Percentiles rank a stretch among this genome's conserved stretches.
These are phyloP conservation scores for Zymoseptoria ardabiliae DNA, from an alignment of 2,329 filamentous ascomycete genomes.

Conservation along the genomic window DNA sequence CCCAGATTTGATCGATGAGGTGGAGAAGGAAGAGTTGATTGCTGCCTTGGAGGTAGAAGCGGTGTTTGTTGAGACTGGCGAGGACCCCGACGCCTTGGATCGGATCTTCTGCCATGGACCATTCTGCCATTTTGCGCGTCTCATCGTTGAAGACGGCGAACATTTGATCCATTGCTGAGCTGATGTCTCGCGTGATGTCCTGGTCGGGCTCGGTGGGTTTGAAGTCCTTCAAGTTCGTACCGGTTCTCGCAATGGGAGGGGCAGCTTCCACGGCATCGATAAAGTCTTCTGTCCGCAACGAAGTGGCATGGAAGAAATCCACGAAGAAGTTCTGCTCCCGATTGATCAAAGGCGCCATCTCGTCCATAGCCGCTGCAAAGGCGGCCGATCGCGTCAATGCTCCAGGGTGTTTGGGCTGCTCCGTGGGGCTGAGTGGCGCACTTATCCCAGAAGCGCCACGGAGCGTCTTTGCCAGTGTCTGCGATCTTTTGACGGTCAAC, in stretches of 20 bases:
- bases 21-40: conserved; percentile 89
- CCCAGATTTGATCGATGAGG: conserved; percentile 66
- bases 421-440: conserved; percentile 53
- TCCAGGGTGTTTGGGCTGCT: conserved; percentile 29
- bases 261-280: conserved; percentile 65
- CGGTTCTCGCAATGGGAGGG: conserved; percentile 59
- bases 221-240: conserved; percentile 64
- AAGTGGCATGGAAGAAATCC: conserved; percentile 95
- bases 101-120: conserved; percentile 72
- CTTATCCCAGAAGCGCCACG: conserved; percentile 58
- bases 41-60: conserved; percentile 73
- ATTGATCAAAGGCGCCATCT: conserved; percentile 73
- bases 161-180: conserved; percentile 81
- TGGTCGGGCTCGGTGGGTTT: conserved; percentile 84
- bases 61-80: conserved; percentile 69
- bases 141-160: conserved; percentile 77
- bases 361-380: conserved; percentile 71
- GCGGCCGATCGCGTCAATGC: conserved; percentile 63
- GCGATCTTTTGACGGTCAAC: conserved; percentile 86
- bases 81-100: conserved; percentile 89
- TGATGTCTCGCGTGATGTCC: conserved; percentile 72
- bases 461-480: conserved; percentile 70
- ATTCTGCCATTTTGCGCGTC: conserved; percentile 72
- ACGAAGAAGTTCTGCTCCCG: conserved; percentile 96
- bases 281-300: conserved; percentile 73